Evolutionary conservation across 495 filamentous ascomycete genomes (phyloP).

Genomic region (Chaetomium fimeti): DNA sequence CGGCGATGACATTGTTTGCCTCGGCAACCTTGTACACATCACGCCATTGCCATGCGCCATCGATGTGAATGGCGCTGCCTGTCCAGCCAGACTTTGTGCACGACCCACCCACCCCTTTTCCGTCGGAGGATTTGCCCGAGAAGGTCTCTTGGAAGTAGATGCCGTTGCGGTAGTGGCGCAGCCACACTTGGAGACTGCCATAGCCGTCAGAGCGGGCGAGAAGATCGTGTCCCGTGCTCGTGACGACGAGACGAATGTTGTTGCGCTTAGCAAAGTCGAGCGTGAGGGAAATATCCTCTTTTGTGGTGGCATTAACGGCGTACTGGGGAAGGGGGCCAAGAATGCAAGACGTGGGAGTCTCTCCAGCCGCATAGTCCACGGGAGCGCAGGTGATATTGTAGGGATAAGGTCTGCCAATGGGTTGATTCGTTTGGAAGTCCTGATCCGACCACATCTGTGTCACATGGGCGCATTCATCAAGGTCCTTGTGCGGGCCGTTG

Average conservation of each 20-base stretch:
- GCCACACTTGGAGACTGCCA: constrained; percentile 23
- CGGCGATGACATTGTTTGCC: constrained; percentile 23
- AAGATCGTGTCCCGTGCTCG: constrained; percentile 24
- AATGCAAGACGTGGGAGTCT: constrained; percentile 11
- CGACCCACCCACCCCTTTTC: too few relatives aligned
- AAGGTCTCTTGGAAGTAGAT: constrained; percentile 21
- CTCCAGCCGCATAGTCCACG: constrained; percentile 16
- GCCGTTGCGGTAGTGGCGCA: constrained; percentile 20
- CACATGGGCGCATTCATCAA: constrained; percentile 16
- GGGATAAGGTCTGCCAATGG: constrained; percentile 14
- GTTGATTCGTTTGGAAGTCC: constrained; percentile 12
- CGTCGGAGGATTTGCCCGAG: not conserved
- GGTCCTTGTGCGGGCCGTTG: constrained; percentile 19
- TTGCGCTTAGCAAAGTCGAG: constrained; percentile 53
- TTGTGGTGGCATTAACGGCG: constrained; percentile 49
- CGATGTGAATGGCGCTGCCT: constrained; percentile 18
- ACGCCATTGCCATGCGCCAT: constrained; percentile 15
- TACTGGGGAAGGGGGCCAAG: constrained; percentile 45
- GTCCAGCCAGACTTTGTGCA: constrained; percentile 19
- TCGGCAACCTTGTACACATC: constrained; percentile 24
- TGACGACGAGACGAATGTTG: constrained; percentile 34
- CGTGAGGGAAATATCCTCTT: constrained; percentile 47
- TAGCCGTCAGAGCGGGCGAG: constrained; percentile 23
- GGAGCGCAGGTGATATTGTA: constrained; percentile 24
- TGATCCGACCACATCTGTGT: constrained; percentile 11